phyloP scores from a whole-genome alignment of 2,329 filamentous ascomycete species.

The Trichoderma arundinaceum region DNA sequence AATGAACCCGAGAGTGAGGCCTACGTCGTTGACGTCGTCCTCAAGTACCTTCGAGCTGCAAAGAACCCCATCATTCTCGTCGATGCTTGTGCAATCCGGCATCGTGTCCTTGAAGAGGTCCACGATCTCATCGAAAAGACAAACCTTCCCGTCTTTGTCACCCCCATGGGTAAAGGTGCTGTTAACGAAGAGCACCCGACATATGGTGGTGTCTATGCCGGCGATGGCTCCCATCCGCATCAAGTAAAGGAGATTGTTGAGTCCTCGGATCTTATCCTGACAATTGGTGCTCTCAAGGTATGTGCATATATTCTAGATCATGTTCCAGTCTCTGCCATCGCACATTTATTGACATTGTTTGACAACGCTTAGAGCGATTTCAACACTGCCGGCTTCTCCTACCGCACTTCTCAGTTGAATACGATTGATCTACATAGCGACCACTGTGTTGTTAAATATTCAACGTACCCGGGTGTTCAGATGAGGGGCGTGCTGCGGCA shows the following conservation, averaged over 20 bases:
- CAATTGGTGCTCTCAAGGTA: slow-evolving; percentile 67
- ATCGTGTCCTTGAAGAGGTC: slow-evolving; percentile 74
- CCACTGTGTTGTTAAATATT: slow-evolving; percentile 74
- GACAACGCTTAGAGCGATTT: slow-evolving; percentile 67
- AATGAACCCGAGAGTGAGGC: slow-evolving; percentile 77
- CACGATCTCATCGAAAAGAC: slow-evolving; percentile 75
- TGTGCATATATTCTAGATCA: neutral
- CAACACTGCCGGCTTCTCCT: slow-evolving; percentile 83
- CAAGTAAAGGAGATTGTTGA: slow-evolving; percentile 69
- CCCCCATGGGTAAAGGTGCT: slow-evolving; percentile 87
- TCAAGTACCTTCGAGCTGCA: slow-evolving; percentile 74
- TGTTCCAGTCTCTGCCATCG: too few species aligned
- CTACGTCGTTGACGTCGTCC: slow-evolving; percentile 80
- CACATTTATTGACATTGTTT: neutral
- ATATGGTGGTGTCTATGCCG: slow-evolving; percentile 85
- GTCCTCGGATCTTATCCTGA: slow-evolving; percentile 71
- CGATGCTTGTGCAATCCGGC: slow-evolving; percentile 81
- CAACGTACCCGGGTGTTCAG: slow-evolving; percentile 75
- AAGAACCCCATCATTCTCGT: slow-evolving; percentile 79
- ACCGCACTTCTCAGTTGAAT: slow-evolving; percentile 75
- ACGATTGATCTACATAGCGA: slow-evolving; percentile 83
- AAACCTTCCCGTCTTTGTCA: slow-evolving; percentile 80
- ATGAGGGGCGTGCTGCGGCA: slow-evolving; percentile 81
- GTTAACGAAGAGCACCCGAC: slow-evolving; percentile 77
- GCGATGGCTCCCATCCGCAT: slow-evolving; percentile 71